A percentile compares a stretch with the other conserved stretches of the same genome.
These are phyloP conservation scores for Priceomyces haplophilus DNA, from an alignment of 805 yeast genomes.

Conservation along the genomic window DNA sequence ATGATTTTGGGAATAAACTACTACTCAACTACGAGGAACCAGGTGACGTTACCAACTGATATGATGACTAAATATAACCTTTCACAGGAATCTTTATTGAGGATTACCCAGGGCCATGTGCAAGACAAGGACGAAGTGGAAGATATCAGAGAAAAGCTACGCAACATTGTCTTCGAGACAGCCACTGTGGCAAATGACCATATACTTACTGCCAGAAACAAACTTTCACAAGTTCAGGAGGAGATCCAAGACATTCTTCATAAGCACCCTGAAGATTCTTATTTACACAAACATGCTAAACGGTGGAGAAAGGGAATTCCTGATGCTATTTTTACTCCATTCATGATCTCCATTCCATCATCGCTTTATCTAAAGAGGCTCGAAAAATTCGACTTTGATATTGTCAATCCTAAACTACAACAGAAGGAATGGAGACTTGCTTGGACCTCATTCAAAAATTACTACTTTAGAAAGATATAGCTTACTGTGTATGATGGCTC, in stretches of 20 bases:
- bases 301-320: conserved; percentile 50
- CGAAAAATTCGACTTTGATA: conserved; percentile 63
- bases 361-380: conserved; percentile 57
- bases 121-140: conserved; percentile 19
- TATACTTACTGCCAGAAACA: conserved; percentile 61
- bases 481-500: background rate
- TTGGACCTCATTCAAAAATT: conserved; percentile 53
- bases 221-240: conserved; percentile 38
- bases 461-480: conserved; percentile 37
- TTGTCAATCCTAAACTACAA: conserved; percentile 42
- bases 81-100: conserved; percentile 62
- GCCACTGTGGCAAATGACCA: conserved; percentile 82
- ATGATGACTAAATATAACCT: conserved; percentile 49
- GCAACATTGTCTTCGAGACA: conserved; percentile 62
- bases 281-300: conserved; percentile 22
- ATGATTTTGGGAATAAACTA: conserved; percentile 58
- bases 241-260: conserved; percentile 33
- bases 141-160: conserved; percentile 37
- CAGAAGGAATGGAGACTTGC: conserved; percentile 65
- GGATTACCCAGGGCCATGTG: conserved; percentile 45
- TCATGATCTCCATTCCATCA: conserved; percentile 66
- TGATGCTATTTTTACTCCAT: conserved; percentile 65
- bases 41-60: conserved; percentile 62
- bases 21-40: conserved; percentile 50
- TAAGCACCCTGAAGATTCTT: conserved; percentile 22